Conservation (phyloP, 306 rosid species). For the Trifolium subterraneum region DNA sequence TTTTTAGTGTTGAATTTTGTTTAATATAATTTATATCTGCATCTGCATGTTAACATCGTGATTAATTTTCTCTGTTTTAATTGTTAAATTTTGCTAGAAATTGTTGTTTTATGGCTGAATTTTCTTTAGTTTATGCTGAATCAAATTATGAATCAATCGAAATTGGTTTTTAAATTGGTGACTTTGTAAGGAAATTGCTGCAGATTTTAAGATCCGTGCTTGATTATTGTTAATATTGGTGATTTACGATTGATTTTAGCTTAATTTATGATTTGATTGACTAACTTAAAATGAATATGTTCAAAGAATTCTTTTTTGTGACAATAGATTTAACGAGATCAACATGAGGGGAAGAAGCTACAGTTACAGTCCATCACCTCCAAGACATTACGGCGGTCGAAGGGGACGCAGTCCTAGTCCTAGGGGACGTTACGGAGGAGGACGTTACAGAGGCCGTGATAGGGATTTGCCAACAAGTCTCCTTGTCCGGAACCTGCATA, state of each 20-base stretch:
- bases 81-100: no score
- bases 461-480: slow-evolving; percentile 80
- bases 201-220: not conserved
- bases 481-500: slow-evolving; percentile 79
- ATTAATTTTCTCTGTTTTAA: no score
- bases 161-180: not conserved
- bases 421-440: slow-evolving; percentile 45
- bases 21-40: no score
- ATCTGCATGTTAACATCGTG: no score
- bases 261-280: not conserved
- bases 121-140: not conserved
- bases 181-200: not conserved
- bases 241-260: not conserved
- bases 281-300: no score
- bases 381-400: slow-evolving; percentile 60
- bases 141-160: not conserved
- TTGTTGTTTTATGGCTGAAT: no score
- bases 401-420: slow-evolving; percentile 75
- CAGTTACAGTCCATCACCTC: slow-evolving; percentile 81
- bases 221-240: not conserved
- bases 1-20: not conserved
- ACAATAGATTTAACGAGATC: slow-evolving; percentile 35
- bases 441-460: slow-evolving; percentile 55
- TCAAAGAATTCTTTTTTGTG: not conserved
- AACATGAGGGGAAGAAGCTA: slow-evolving; percentile 86